Evolutionary conservation across 805 yeast genomes (phyloP), one percentile per base, ranked within the genome.

Genomic region (Cyberlindnera mrakii): DNA sequence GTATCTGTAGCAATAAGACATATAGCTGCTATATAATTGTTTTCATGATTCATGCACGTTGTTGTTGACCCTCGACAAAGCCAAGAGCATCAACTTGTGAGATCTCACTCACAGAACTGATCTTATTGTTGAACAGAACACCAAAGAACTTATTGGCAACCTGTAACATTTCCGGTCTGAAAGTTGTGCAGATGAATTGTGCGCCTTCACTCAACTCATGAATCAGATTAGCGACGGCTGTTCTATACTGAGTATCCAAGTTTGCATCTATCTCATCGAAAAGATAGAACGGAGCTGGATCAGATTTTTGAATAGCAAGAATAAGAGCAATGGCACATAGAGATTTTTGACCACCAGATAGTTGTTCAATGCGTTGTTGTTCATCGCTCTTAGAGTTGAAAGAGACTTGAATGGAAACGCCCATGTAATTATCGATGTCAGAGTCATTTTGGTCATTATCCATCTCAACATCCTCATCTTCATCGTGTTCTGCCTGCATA

Each of bases 191-290:
- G 32, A 93, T 88, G 57, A 91, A 93, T 63, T 93, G 99, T 13
- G 95, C 95, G 42, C 72, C 64, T 6, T 53, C 55, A 17, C 96
- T 77, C 42, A 90, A 64, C 30, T 75, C 71, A 50, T 77, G 71
- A 42, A 93, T 80, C 69, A 86, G 67, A 30, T 71, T 65, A 0
- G 98, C 96, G 17, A 93, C 96, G 0, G 96, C 78, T 0, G 85
- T 75, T 55, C 99, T 75, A 58, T 90, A 91, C 57, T 86, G 96
- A 3, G 95, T 78, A 64, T 93, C 99, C 49, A 93, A 70, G 53
- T 91, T 93, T 5, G 98, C 97, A 66, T 93, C 99, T 46, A 93
- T 84, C 67, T 93, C 99, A 64, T 93, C 99, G 63, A 93, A 91
- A 37, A 93, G 65, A 59, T 93, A 93, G 62, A 93, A 93, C 39